These are phyloP conservation scores for Diaporthe ampelina DNA, from an alignment of 2,329 filamentous ascomycete genomes.

Conservation along the genomic window DNA sequence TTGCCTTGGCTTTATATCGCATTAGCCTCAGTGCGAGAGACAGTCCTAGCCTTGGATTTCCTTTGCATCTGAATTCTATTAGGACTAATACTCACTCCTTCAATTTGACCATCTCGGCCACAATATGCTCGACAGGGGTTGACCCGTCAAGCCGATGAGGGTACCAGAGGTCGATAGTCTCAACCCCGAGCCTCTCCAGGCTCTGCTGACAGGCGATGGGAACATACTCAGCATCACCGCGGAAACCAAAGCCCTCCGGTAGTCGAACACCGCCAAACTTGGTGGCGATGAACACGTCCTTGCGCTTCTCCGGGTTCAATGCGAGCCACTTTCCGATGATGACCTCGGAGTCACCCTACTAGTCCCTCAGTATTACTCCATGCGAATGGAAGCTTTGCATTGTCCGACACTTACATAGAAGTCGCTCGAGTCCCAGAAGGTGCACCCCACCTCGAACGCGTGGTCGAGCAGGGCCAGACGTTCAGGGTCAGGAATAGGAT, in stretches of 20 bases:
- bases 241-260: constrained; percentile 40
- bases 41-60: too few relatives aligned
- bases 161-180: constrained; percentile 67
- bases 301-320: constrained; percentile 58
- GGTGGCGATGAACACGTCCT: constrained; percentile 62
- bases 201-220: constrained; percentile 50
- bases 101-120: constrained; percentile 62
- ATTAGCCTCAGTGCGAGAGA: neutral
- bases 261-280: constrained; percentile 48
- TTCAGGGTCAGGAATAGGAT: constrained; percentile 60
- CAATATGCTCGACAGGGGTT: constrained; percentile 63
- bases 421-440: constrained; percentile 44
- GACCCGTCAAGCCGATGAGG: constrained; percentile 62
- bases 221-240: constrained; percentile 47
- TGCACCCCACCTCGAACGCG: constrained; percentile 62
- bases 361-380: fast-evolving
- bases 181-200: constrained; percentile 60
- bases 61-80: too few relatives aligned
- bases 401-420: neutral
- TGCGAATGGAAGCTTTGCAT: too few relatives aligned
- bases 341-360: constrained; percentile 57
- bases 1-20: constrained; percentile 58
- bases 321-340: constrained; percentile 61
- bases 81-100: constrained; percentile 50
- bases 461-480: constrained; percentile 65